phyloP scores from a whole-genome alignment of 1,139 yeast genomes.

The Martiniozyma asiatica region DNA sequence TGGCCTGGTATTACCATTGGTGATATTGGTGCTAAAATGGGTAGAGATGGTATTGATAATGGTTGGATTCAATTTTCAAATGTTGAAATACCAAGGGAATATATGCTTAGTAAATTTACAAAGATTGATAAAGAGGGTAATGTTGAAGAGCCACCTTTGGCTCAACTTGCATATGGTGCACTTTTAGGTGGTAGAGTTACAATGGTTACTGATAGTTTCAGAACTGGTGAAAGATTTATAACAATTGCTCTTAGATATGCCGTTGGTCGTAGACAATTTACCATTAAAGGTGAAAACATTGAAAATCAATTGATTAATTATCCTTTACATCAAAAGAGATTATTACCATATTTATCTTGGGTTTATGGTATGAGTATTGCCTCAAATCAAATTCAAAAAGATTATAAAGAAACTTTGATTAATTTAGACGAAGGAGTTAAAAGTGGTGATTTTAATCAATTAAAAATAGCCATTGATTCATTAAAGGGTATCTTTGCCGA shows the following conservation, averaged over 20 bases:
- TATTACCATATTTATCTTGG: conserved; percentile 68
- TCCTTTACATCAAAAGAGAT: conserved; percentile 77
- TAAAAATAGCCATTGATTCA: conserved; percentile 43
- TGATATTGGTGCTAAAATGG: conserved; percentile 92
- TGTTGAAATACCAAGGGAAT: conserved; percentile 74
- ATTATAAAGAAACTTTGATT: conserved; percentile 38
- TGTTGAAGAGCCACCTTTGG: conserved; percentile 68
- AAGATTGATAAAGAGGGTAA: conserved; percentile 59
- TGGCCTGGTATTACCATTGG: conserved; percentile 75
- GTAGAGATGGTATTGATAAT: conserved; percentile 79
- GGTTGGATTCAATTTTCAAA: conserved; percentile 88
- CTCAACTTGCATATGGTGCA: conserved; percentile 81
- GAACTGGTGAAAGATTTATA: conserved; percentile 66
- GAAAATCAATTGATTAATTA: conserved; percentile 70
- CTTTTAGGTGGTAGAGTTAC: conserved; percentile 79
- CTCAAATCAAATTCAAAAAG: conserved; percentile 50
- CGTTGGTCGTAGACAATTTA: conserved; percentile 81
- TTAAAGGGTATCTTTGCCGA: conserved; percentile 74
- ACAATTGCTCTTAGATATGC: conserved; percentile 85
- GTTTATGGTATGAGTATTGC: conserved; percentile 71
- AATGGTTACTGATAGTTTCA: conserved; percentile 78
- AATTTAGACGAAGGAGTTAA: conserved; percentile 44
- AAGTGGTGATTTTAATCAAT: conserved; percentile 24
- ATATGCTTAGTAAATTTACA: conserved; percentile 72
- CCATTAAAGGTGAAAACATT: conserved; percentile 26